Base-by-base conservation (phyloP, 768 basidiomycete genomes). In the Trametes gibbosa region DNA sequence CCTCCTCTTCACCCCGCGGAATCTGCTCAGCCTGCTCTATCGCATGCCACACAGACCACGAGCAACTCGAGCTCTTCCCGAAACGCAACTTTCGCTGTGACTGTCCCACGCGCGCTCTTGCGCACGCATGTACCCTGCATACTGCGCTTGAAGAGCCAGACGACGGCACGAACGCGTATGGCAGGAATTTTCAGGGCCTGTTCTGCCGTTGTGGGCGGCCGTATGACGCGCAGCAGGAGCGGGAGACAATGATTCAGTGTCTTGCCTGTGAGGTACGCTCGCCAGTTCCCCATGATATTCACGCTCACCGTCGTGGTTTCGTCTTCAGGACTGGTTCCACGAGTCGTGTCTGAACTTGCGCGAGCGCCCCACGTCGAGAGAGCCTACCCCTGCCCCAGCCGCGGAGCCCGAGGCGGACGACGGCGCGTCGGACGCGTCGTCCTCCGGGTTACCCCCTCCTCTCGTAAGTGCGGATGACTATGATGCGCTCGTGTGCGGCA, bases 201-300 rank as follows among this genome's bases (percentile, higher is more conserved):
- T 94, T 93, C 68, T 94, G 92, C 72, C 79, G 92, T 29, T 94
- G 92, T 69, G 80, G 82, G 42, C 73, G 81, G 61, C 71, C 81
- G 41, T 94, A 94, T 66, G 86, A 93, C 68, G 80, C 88, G 29
- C 79, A 81, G 64, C 83, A 75, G 19, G 92, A 94, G 73, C 72
- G 71, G 59, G 92, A 94, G 74, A 89, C 90, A 2, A 94, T 94
- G 92, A 86, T 93, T 29, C 92, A 94, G 74, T 94, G 92, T 70
- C 73, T 93, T 52, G 76, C 84, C 17, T 94, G 92, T 72, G 92
- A 94, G 80, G 91, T 92, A 63, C 68, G 83, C 77, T 57, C 62
- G 50, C 7, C 48, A 34, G 32, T 29, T 37, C 39, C 51, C 7
- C 24, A 21, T 57, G 37, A 49, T n/a, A 63, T 29, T 25, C 24